Evolutionary conservation across 441 rosid genomes (phyloP).

Genomic region (Dalechampia spathulata): DNA sequence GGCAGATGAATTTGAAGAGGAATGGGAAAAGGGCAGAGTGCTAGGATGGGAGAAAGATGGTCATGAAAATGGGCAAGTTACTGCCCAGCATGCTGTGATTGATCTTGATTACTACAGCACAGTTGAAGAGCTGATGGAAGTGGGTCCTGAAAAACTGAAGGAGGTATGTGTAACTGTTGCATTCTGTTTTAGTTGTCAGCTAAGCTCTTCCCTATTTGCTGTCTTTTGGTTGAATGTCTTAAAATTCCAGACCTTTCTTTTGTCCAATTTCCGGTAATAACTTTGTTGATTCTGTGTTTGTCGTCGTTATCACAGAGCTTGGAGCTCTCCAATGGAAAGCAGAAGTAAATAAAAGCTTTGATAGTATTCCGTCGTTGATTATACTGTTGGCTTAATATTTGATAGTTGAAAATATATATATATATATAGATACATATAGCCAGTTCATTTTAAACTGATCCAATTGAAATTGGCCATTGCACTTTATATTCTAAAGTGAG

Average conservation of each 20-base stretch:
- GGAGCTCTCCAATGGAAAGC: no score
- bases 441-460: background rate
- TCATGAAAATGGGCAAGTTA: constrained; percentile 52
- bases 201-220: constrained; percentile 2
- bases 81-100: constrained; percentile 36
- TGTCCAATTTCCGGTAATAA: background rate
- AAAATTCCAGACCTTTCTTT: background rate
- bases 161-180: constrained; percentile 40
- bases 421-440: background rate
- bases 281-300: background rate
- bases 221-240: constrained; percentile 3
- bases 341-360: no score
- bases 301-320: no score
- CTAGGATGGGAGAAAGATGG: constrained; percentile 57
- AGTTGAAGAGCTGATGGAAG: constrained; percentile 79
- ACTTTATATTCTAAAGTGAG: no score
- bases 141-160: constrained; percentile 89
- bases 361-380: background rate
- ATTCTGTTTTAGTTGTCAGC: background rate
- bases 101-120: constrained; percentile 92
- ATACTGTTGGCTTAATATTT: no score
- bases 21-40: constrained; percentile 47
- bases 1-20: constrained; percentile 71
- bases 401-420: no score
- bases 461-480: background rate